phyloP scores from a whole-genome alignment of 2,329 filamentous ascomycete genomes.

The Cyphellophora attinorum region DNA sequence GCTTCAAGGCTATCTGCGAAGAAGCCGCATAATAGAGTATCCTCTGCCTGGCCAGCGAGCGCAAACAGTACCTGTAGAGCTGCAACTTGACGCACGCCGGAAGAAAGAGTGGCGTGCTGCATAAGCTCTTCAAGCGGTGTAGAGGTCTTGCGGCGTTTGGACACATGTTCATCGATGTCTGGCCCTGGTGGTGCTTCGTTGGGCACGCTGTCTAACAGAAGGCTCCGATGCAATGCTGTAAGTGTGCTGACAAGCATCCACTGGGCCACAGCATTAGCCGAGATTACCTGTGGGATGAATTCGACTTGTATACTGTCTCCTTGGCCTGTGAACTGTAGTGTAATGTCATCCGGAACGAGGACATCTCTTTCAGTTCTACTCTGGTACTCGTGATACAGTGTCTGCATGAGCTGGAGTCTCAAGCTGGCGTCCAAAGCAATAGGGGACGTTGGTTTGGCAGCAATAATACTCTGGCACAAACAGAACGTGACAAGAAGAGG shows the following conservation, averaged over 20 bases:
- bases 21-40: constrained; percentile 8
- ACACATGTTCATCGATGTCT: background rate
- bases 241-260: background rate
- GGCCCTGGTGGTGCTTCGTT: background rate
- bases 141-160: background rate
- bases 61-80: background rate
- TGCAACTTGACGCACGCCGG: background rate
- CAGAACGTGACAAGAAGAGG: constrained; percentile 69
- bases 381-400: constrained; percentile 69
- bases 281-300: background rate
- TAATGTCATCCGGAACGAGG: constrained; percentile 68
- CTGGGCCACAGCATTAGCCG: background rate
- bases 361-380: constrained; percentile 60
- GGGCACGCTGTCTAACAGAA: background rate
- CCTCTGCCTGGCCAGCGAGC: constrained; percentile 7
- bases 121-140: background rate
- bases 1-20: background rate
- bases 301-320: no score
- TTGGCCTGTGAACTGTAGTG: constrained; percentile 2
- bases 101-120: background rate
- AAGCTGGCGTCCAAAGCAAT: constrained; percentile 21
- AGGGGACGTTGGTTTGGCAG: constrained; percentile 29
- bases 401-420: constrained; percentile 7
- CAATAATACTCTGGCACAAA: constrained; percentile 52
- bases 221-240: background rate